Evolutionary conservation across 805 yeast species (phyloP).

Genomic region (Saccharomycopsis synnaedendra): DNA sequence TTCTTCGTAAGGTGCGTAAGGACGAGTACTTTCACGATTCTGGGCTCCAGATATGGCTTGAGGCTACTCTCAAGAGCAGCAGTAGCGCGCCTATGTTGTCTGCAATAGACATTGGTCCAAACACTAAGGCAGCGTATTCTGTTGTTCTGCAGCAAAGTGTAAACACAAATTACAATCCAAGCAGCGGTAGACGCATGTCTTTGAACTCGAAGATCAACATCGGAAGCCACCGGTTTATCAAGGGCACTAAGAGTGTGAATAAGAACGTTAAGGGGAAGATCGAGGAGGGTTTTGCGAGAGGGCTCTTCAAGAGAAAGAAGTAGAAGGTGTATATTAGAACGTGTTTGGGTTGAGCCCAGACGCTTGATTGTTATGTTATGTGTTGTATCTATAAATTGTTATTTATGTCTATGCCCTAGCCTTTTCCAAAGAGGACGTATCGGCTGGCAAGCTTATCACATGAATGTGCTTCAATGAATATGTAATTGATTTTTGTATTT

Average conservation of each 20-base stretch:
- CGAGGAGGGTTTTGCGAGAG: conserved; percentile 11
- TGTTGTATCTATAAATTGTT: too few species aligned
- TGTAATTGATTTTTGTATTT: too few species aligned
- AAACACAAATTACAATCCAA: background rate
- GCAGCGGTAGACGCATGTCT: conserved; percentile 11
- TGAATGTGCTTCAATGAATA: too few species aligned
- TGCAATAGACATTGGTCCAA: conserved; percentile 9
- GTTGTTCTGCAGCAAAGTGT: conserved; percentile 8
- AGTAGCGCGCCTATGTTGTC: background rate
- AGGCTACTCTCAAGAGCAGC: conserved; percentile 7
- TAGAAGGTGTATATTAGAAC: background rate
- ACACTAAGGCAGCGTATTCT: conserved; percentile 13
- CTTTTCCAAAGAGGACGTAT: too few species aligned
- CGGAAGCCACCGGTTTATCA: conserved; percentile 11
- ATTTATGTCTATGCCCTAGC: too few species aligned
- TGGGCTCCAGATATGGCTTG: conserved; percentile 15
- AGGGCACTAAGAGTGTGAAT: conserved; percentile 15
- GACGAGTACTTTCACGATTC: conserved; percentile 14
- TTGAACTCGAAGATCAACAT: conserved; percentile 13
- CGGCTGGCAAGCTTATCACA: too few species aligned
- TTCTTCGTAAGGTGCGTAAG: conserved; percentile 10
- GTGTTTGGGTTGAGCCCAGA: background rate
- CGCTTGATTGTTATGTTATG: too few species aligned
- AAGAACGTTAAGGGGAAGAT: conserved; percentile 15
- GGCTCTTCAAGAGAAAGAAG: conserved; percentile 14